Base-by-base conservation (phyloP, 495 filamentous ascomycete species). In the Aspergillus biplanus region DNA sequence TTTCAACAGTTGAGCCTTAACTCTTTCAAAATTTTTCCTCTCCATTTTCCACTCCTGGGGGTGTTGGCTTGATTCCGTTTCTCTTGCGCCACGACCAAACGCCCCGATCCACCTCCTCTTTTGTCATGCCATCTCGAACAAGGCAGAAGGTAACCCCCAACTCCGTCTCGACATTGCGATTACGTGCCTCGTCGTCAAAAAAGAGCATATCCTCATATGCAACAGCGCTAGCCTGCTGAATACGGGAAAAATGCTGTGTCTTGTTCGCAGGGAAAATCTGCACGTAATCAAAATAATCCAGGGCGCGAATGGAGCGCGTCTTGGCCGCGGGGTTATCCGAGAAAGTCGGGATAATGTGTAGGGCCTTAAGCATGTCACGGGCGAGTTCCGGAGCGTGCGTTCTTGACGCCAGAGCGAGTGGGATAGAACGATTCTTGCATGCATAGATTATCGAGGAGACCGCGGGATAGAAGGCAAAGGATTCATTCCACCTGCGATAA, bases 181-280 rank as follows among this genome's bases (percentile, higher is more conserved):
- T 99, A 62, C 94, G 79, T 50, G 82, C 76, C 84, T 99, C 94
- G 65, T 99, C 94, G 67, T 99, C 94, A 69, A 97, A 99, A 68
- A 99, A 99, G 62, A 99, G 70, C 91, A 97, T 97, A 50, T 97
- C 91, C 48, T 86, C 82, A 69, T 87, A 96, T 9, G 63, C 66
- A 11, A 84, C 58, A 52, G 87, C 86, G 31, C 87, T 91, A 27
- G 83, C 75, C 74, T 89, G 85, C 3, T 89, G 80, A 56, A 99
- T 78, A 12, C 81, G 77, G 66, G 86, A 77, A 65, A 99, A 96
- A 74, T 99, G 95, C 71, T 86, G 83, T 16, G 89, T 87, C 83
- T 99, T 99, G 63, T 82, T 90, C 1, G 86, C 88, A 0, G 94
- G 92, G 71, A 93, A 98, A 46, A 97, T 97, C 81, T 97, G 91